Evolutionary conservation across 495 filamentous ascomycete species (phyloP).

Genomic region (Coniosporium apollinis): DNA sequence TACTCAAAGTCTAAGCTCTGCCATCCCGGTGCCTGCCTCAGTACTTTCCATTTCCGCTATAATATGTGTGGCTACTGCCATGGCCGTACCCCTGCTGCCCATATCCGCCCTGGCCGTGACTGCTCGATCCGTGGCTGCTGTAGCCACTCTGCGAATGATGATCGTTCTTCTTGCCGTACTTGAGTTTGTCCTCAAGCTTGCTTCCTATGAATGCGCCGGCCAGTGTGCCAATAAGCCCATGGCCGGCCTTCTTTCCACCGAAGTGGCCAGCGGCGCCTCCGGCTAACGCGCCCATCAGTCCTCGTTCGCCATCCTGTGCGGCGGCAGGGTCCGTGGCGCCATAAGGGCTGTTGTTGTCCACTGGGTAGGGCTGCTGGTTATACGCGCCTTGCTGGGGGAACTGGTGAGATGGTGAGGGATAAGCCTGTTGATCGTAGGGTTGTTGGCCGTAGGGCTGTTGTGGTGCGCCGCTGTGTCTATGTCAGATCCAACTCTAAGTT

Average conservation of each 20-base stretch:
- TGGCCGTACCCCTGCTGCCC: no score
- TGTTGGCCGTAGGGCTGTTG: no score
- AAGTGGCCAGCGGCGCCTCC: constrained; percentile 20
- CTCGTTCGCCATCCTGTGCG: constrained; percentile 20
- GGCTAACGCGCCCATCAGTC: constrained; percentile 20
- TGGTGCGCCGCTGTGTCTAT: constrained; percentile 14
- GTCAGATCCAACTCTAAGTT: constrained; percentile 7
- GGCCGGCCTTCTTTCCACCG: constrained; percentile 21
- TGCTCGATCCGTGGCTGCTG: neutral
- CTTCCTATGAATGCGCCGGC: constrained; percentile 21
- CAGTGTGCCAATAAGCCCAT: constrained; percentile 20
- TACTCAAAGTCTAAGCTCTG: no score
- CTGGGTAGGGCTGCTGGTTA: constrained; percentile 12
- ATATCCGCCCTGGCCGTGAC: no score
- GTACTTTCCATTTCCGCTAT: no score
- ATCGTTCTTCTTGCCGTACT: constrained; percentile 21
- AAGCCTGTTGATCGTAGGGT: neutral
- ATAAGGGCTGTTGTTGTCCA: constrained; percentile 16
- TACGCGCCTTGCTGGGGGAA: constrained; percentile 14
- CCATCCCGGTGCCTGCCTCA: no score
- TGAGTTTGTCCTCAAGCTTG: constrained; percentile 25
- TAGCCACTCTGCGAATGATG: constrained; percentile 1
- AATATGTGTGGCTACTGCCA: no score
- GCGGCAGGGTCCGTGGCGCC: constrained; percentile 15
- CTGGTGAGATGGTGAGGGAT: constrained; percentile 8